Evolutionary conservation across 2,329 filamentous ascomycete species (phyloP).

Genomic region (Aspergillus aculeatinus): DNA sequence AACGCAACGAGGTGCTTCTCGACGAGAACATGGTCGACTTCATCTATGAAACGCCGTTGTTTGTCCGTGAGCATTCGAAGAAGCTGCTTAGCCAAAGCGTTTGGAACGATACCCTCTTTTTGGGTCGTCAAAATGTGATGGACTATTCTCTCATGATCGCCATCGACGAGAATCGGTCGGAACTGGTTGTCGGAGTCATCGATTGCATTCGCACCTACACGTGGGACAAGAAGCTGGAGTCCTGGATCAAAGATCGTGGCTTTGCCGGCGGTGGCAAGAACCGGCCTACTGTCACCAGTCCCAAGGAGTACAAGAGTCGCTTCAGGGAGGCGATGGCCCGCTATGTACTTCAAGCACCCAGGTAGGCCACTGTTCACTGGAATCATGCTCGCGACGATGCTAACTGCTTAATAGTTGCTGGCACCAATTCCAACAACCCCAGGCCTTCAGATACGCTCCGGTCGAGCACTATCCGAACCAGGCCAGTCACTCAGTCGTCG

Average conservation of each 20-base stretch:
- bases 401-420: constrained; percentile 38
- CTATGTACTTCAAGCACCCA: constrained; percentile 59
- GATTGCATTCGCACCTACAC: constrained; percentile 98
- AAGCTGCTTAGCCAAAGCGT: constrained; percentile 87
- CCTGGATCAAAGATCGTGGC: constrained; percentile 97
- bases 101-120: constrained; percentile 95
- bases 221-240: constrained; percentile 99
- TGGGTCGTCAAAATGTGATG: constrained; percentile 96
- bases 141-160: constrained; percentile 99
- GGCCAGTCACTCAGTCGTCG: constrained; percentile 15
- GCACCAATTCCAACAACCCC: constrained; percentile 45
- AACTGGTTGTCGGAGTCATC: constrained; percentile 95
- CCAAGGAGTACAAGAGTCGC: constrained; percentile 94
- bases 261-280: constrained; percentile 77
- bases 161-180: constrained; percentile 83
- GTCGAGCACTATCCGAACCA: constrained; percentile 25
- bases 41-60: constrained; percentile 94
- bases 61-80: constrained; percentile 93
- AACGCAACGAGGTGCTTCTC: constrained; percentile 91
- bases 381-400: background rate
- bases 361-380: constrained; percentile 33
- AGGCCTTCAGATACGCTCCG: constrained; percentile 30
- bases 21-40: constrained; percentile 99
- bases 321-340: constrained; percentile 96
- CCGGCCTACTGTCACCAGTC: constrained; percentile 91